Conservation (phyloP, 2,329 filamentous ascomycete genomes). For the Cytospora chrysosperma region DNA sequence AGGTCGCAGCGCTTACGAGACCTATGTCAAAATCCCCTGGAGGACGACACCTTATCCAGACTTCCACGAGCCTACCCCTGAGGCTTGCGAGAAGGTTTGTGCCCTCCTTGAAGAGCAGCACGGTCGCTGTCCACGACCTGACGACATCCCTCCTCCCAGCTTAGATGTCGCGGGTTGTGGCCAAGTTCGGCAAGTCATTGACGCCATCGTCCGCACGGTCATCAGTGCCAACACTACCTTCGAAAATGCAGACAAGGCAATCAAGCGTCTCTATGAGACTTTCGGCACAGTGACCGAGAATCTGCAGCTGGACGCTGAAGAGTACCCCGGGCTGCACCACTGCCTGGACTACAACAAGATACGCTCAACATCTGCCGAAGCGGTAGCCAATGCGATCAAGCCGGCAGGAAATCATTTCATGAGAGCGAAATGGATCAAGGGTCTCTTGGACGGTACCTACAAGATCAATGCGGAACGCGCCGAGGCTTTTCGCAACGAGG, state of each 20-base stretch:
- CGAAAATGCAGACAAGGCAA: conserved; percentile 59
- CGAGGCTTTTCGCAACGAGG: conserved; percentile 44
- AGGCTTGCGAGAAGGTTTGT: conserved; percentile 69
- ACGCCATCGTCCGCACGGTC: conserved; percentile 53
- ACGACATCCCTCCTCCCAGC: conserved; percentile 68
- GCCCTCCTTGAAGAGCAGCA: conserved; percentile 64
- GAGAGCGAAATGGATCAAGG: conserved; percentile 72
- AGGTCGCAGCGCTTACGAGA: conserved; percentile 16
- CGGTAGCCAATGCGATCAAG: conserved; percentile 69
- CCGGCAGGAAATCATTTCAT: conserved; percentile 67
- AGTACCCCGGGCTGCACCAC: conserved; percentile 13
- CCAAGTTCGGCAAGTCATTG: conserved; percentile 54
- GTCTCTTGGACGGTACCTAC: conserved; percentile 70
- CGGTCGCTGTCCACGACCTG: conserved; percentile 62
- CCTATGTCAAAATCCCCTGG: conserved; percentile 15
- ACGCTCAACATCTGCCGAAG: conserved; percentile 53
- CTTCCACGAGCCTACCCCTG: conserved; percentile 61
- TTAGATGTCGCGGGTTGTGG: conserved; percentile 68
- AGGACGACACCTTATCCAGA: conserved; percentile 62
- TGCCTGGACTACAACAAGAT: conserved; percentile 70
- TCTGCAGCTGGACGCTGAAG: not conserved
- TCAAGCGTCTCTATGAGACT: conserved; percentile 52
- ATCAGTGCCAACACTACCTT: conserved; percentile 52
- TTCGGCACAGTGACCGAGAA: conserved; percentile 18
- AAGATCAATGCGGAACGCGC: conserved; percentile 57